phyloP scores from a whole-genome alignment of 2,329 filamentous ascomycete species.

The Clonostachys rhizophaga region DNA sequence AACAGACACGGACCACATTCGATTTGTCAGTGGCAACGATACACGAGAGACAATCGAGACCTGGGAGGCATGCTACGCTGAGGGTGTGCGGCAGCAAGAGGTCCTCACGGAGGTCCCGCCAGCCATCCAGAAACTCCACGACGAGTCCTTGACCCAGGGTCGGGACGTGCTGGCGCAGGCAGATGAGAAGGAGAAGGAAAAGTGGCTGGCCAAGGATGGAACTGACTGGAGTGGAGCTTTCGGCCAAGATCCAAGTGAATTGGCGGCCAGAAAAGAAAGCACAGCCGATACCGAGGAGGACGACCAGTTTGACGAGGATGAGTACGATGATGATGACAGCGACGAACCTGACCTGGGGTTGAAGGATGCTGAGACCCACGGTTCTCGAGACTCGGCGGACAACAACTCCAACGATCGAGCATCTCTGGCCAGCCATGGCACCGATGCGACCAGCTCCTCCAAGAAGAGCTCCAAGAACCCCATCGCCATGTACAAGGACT shows the following conservation, averaged over 20 bases:
- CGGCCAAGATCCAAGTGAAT: constrained; percentile 63
- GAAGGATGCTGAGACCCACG: constrained; percentile 39
- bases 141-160: constrained; percentile 72
- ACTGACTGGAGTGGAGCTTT: constrained; percentile 87
- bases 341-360: constrained; percentile 50
- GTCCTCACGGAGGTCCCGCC: constrained; percentile 73
- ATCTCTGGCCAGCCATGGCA: constrained; percentile 35
- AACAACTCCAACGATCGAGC: constrained; percentile 15
- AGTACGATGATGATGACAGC: constrained; percentile 22
- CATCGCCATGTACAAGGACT: constrained; percentile 53
- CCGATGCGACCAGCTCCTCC: constrained; percentile 18
- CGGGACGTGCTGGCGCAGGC: constrained; percentile 76
- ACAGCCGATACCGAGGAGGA: constrained; percentile 28
- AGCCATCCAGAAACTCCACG: constrained; percentile 70
- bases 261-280: constrained; percentile 26
- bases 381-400: constrained; percentile 18
- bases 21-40: constrained; percentile 82
- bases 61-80: constrained; percentile 87
- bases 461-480: constrained; percentile 32
- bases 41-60: constrained; percentile 89
- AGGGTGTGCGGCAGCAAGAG: constrained; percentile 71
- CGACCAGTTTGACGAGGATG: constrained; percentile 31
- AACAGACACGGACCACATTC: constrained; percentile 79
- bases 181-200: constrained; percentile 65
- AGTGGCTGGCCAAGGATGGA: constrained; percentile 75